Evolutionary conservation across 805 yeast genomes (phyloP).

Genomic region (Candida mattraensis): DNA sequence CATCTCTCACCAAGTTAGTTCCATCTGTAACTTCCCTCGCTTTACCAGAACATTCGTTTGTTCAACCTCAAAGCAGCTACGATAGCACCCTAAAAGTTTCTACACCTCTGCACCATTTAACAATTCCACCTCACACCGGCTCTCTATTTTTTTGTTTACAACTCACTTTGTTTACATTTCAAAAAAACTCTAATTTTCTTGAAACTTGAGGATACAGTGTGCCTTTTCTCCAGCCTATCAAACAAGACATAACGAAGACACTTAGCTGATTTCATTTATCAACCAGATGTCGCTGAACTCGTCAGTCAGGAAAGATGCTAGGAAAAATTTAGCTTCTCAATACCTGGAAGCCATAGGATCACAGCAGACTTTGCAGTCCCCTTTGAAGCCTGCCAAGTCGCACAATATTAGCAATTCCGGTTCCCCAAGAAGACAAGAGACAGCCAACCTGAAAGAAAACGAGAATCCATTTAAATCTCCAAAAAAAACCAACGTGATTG

Average conservation of each 20-base stretch:
- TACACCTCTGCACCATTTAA: constrained; percentile 7
- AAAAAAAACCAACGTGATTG: constrained; percentile 2
- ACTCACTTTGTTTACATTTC: constrained; percentile 11
- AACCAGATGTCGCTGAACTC: constrained; percentile 21
- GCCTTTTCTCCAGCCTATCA: too few relatives aligned
- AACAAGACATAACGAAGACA: background rate
- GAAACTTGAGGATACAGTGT: background rate
- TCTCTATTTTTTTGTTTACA: constrained; percentile 9
- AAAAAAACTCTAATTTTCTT: constrained; percentile 1
- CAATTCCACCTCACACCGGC: constrained; percentile 5
- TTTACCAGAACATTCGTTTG: too few relatives aligned
- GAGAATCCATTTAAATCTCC: constrained; percentile 26
- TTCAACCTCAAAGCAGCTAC: background rate
- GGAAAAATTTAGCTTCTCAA: constrained; percentile 30
- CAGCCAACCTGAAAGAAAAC: constrained; percentile 26
- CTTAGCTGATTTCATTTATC: background rate
- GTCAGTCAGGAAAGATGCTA: constrained; percentile 21
- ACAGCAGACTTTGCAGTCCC: constrained; percentile 19
- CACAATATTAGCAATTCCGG: constrained; percentile 5
- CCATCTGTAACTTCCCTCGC: background rate
- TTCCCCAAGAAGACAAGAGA: constrained; percentile 11
- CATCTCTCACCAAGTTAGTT: too few relatives aligned
- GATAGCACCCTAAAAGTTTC: too few relatives aligned
- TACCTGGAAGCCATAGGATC: constrained; percentile 32
- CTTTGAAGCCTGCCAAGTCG: constrained; percentile 21